These are phyloP conservation scores for Albophoma yamanashiensis DNA, from an alignment of 2,329 filamentous ascomycete genomes.

Conservation along the genomic window DNA sequence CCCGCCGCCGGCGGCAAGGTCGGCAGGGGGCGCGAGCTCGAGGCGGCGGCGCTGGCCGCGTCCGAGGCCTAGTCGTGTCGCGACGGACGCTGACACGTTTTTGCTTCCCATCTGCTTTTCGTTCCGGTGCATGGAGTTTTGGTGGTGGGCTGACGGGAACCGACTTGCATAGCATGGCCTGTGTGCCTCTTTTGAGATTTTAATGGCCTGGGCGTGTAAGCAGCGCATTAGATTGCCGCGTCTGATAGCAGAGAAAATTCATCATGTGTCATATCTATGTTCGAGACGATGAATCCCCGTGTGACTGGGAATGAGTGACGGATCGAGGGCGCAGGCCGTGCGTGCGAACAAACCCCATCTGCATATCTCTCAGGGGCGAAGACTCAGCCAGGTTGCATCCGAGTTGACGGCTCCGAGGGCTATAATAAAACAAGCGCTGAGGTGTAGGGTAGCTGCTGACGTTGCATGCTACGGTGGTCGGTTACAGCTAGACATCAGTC, in stretches of 20 bases:
- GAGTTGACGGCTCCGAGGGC: no score
- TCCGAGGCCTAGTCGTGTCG: neutral
- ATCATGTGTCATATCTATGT: neutral
- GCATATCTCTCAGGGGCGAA: no score
- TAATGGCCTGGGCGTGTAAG: neutral
- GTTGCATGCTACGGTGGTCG: no score
- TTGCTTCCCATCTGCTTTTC: neutral
- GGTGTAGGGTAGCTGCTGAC: no score
- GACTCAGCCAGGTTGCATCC: no score
- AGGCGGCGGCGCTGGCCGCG: neutral
- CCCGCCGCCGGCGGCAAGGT: neutral
- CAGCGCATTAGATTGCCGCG: neutral
- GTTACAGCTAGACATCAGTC: no score
- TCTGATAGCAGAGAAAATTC: neutral
- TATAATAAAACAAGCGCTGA: no score
- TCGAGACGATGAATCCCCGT: neutral
- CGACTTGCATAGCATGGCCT: slow-evolving; percentile 2
- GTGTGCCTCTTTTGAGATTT: neutral
- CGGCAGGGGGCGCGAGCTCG: neutral
- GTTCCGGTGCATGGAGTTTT: neutral
- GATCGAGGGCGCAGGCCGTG: neutral
- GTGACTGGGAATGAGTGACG: neutral
- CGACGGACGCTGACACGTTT: neutral
- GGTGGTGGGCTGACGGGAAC: neutral
- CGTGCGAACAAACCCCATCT: neutral